phyloP scores from a whole-genome alignment of 805 yeast species.

The Teunomyces cretensis region DNA sequence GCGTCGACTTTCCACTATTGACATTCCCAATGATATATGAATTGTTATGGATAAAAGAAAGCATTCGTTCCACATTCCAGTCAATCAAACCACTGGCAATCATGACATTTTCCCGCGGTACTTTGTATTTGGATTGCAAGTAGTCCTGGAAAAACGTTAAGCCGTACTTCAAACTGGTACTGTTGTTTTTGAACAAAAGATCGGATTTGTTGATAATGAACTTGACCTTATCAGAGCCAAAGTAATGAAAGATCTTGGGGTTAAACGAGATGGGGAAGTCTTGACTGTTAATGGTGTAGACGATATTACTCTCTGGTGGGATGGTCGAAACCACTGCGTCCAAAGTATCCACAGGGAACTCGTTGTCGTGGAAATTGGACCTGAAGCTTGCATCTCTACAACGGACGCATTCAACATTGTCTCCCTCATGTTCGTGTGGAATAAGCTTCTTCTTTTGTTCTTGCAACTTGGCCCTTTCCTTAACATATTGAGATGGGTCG shows the following conservation, averaged over 20 bases:
- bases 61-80: constrained; percentile 51
- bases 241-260: constrained; percentile 29
- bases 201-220: constrained; percentile 46
- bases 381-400: constrained; percentile 54
- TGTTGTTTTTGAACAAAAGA: constrained; percentile 36
- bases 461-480: constrained; percentile 5
- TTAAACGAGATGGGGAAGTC: constrained; percentile 72
- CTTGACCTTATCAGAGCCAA: constrained; percentile 34
- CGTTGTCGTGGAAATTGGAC: constrained; percentile 34
- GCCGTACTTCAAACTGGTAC: constrained; percentile 24
- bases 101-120: constrained; percentile 42
- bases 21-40: constrained; percentile 63
- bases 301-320: constrained; percentile 47
- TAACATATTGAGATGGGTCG: constrained; percentile 2
- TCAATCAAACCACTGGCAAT: constrained; percentile 50
- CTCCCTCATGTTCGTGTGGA: neutral
- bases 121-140: constrained; percentile 27
- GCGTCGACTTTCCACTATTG: constrained; percentile 68
- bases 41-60: constrained; percentile 34
- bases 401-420: constrained; percentile 46
- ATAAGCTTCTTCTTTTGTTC: neutral
- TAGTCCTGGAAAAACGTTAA: constrained; percentile 33
- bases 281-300: constrained; percentile 62
- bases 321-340: constrained; percentile 24
- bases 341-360: constrained; percentile 26